phyloP scores from a whole-genome alignment of 805 yeast genomes.

The Candida andamanensis region DNA sequence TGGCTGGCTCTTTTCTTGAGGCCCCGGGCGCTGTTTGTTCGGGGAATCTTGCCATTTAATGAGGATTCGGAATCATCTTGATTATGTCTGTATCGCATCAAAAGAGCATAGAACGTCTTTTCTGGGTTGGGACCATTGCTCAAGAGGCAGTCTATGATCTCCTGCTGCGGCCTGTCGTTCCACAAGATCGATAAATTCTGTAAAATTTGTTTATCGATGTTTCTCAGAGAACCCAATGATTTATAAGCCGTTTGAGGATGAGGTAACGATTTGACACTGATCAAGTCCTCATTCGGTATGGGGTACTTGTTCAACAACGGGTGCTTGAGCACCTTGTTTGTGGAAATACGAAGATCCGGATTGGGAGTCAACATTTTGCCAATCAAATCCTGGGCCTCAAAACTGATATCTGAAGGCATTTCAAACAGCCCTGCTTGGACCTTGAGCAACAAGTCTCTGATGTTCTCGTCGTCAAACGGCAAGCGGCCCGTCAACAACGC shows the following conservation, averaged over 20 bases:
- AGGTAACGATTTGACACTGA: constrained; percentile 44
- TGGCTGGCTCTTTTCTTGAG: constrained; percentile 24
- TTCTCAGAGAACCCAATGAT: constrained; percentile 43
- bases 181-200: constrained; percentile 53
- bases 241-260: constrained; percentile 50
- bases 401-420: constrained; percentile 60
- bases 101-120: constrained; percentile 42
- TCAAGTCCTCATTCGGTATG: constrained; percentile 40
- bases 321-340: constrained; percentile 59
- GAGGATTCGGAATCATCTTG: constrained; percentile 24
- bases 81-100: constrained; percentile 39
- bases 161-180: constrained; percentile 47
- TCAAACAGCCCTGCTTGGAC: constrained; percentile 73
- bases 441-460: constrained; percentile 62
- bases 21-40: constrained; percentile 16
- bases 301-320: constrained; percentile 52
- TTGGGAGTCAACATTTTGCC: constrained; percentile 61
- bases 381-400: constrained; percentile 65
- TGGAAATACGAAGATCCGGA: constrained; percentile 66
- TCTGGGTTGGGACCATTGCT: constrained; percentile 39
- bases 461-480: constrained; percentile 81
- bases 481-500: constrained; percentile 76
- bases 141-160: constrained; percentile 33
- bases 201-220: constrained; percentile 49
- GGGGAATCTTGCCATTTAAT: constrained; percentile 6